These are phyloP conservation scores for Ophiocordyceps camponoti-saundersi DNA, from an alignment of 2,329 filamentous ascomycete genomes.

Conservation along the genomic window DNA sequence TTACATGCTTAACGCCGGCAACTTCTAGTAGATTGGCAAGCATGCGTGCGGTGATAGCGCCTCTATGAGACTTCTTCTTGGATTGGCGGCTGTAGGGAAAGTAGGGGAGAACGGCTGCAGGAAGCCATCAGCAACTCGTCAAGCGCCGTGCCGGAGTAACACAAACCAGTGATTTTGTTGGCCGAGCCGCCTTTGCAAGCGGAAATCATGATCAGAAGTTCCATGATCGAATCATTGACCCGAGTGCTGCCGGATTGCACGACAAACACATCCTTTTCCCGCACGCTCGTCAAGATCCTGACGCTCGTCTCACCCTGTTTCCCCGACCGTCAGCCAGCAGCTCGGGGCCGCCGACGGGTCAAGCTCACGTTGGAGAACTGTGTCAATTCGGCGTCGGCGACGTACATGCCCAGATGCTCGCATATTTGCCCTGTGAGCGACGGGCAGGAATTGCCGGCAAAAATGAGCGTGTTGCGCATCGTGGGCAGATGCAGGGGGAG, in stretches of 20 bases:
- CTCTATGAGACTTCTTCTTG: conserved; percentile 95
- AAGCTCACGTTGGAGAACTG: conserved; percentile 53
- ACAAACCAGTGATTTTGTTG: conserved; percentile 83
- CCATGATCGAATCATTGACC: conserved; percentile 99
- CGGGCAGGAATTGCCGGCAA: conserved; percentile 51
- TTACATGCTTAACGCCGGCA: conserved; percentile 91
- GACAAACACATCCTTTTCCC: conserved; percentile 98
- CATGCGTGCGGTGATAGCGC: conserved; percentile 93
- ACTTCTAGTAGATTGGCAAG: conserved; percentile 86
- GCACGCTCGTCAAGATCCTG: conserved; percentile 57
- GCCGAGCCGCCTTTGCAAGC: conserved; percentile 96
- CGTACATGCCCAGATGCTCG: conserved; percentile 48
- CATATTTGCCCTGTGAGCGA: conserved; percentile 49
- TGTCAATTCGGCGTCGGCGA: conserved; percentile 47
- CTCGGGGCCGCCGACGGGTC: not conserved
- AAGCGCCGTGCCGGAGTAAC: conserved; percentile 4
- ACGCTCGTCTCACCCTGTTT: conserved; percentile 51
- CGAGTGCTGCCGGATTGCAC: conserved; percentile 90
- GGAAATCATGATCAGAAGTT: conserved; percentile 96
- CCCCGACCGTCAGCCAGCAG: conserved; percentile 8
- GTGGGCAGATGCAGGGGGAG: conserved; percentile 8
- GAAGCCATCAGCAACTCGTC: not conserved
- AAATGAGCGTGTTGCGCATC: conserved; percentile 52
- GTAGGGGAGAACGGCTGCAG: conserved; percentile 68
- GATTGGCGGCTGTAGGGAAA: conserved; percentile 99